Evolutionary conservation across 768 basidiomycete genomes (phyloP).

Genomic region (Clavulina sp.): DNA sequence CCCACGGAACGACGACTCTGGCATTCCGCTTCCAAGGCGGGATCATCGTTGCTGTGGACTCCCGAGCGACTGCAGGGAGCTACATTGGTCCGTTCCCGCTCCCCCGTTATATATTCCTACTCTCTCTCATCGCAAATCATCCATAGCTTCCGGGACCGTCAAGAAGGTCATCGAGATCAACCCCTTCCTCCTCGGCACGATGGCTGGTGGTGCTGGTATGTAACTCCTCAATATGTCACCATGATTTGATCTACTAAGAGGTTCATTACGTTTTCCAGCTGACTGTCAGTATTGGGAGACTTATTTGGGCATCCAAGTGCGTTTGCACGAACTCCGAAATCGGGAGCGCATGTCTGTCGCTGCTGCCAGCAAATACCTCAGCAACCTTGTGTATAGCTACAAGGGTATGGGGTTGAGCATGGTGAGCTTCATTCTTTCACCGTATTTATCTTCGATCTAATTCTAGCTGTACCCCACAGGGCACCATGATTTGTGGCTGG

Average conservation of each 20-base stretch:
- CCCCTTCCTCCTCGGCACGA: conserved; percentile 94
- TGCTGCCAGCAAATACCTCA: conserved; percentile 95
- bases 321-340: conserved; percentile 91
- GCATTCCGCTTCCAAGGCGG: conserved; percentile 95
- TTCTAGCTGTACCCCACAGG: conserved; percentile 28
- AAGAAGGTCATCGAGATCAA: conserved; percentile 99
- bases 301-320: conserved; percentile 94
- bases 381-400: conserved; percentile 93
- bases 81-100: conserved; percentile 58
- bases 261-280: conserved; percentile 28
- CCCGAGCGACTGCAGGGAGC: conserved; percentile 89
- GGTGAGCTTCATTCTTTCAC: conserved; percentile 32
- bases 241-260: neutral
- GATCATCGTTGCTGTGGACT: conserved; percentile 99
- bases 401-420: conserved; percentile 99
- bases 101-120: neutral
- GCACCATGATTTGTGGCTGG: conserved; percentile 99
- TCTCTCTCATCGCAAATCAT: neutral
- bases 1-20: conserved; percentile 95
- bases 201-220: conserved; percentile 96
- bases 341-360: conserved; percentile 95
- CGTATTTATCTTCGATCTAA: neutral
- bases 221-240: conserved; percentile 12
- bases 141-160: conserved; percentile 80
- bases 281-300: conserved; percentile 99